Evolutionary conservation across 805 yeast genomes (phyloP).

Genomic region (Helenozyma baotianmanensis): DNA sequence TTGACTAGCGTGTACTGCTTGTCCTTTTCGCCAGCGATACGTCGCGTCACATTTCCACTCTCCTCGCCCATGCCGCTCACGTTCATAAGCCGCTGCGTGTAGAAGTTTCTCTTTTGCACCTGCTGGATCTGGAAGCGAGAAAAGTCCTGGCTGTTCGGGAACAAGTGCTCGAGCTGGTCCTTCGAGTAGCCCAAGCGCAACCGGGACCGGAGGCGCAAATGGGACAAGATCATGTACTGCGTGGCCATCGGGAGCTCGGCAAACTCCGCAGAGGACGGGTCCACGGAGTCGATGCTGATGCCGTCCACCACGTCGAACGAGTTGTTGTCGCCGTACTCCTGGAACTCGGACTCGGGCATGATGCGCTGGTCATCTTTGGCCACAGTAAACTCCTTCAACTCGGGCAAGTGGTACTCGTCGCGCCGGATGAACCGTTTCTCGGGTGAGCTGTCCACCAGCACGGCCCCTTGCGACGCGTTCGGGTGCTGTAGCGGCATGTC

Average conservation of each 20-base stretch:
- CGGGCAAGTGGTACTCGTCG: conserved; percentile 88
- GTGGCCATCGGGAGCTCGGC: conserved; percentile 72
- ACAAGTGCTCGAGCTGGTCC: conserved; percentile 76
- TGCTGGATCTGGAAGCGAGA: conserved; percentile 89
- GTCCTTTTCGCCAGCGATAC: conserved; percentile 83
- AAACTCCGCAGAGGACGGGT: conserved; percentile 80
- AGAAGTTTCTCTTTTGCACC: conserved; percentile 86
- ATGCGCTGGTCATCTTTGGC: conserved; percentile 64
- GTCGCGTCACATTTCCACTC: conserved; percentile 39
- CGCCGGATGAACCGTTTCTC: conserved; percentile 40
- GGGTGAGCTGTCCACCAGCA: conserved; percentile 2
- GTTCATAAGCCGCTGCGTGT: conserved; percentile 82
- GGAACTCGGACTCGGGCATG: conserved; percentile 67
- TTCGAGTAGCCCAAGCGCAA: conserved; percentile 93
- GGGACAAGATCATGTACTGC: conserved; percentile 83
- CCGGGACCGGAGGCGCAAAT: conserved; percentile 76
- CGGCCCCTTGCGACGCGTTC: conserved; percentile 6
- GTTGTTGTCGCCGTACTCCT: conserved; percentile 42
- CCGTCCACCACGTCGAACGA: conserved; percentile 55
- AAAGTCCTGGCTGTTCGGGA: conserved; percentile 84
- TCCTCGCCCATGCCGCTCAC: conserved; percentile 73
- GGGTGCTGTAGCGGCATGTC: conserved; percentile 23
- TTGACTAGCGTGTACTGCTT: conserved; percentile 69
- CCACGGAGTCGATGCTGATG: conserved; percentile 65
- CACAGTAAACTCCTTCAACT: conserved; percentile 51